Evolutionary conservation across 805 yeast genomes (phyloP).

Genomic region (Metschnikowia reukaufii): DNA sequence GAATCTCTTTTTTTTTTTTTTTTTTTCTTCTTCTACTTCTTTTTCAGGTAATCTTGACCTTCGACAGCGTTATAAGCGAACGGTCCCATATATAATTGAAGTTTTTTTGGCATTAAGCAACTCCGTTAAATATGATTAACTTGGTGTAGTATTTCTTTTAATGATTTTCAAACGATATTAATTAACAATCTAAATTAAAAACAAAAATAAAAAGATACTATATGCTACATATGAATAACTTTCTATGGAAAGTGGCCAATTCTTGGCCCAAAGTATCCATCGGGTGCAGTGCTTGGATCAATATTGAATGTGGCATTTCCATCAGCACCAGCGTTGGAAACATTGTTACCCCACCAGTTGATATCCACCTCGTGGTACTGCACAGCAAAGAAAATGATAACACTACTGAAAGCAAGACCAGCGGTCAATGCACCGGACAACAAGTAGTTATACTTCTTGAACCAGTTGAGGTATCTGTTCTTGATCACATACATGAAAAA

Average conservation of each 20-base stretch:
- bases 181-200: too few relatives aligned
- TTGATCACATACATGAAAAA: slow-evolving; percentile 40
- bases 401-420: slow-evolving; percentile 42
- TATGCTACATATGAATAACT: background rate
- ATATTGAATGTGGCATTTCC: slow-evolving; percentile 17
- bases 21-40: too few relatives aligned
- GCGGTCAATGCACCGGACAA: slow-evolving; percentile 46
- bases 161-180: too few relatives aligned
- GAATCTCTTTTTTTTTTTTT: too few relatives aligned
- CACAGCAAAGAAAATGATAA: slow-evolving; percentile 38
- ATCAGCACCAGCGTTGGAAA: slow-evolving; percentile 38
- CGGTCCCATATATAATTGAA: too few relatives aligned
- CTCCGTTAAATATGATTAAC: too few relatives aligned
- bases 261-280: slow-evolving; percentile 25
- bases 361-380: slow-evolving; percentile 25
- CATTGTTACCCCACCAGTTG: slow-evolving; percentile 69
- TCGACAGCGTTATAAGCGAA: too few relatives aligned
- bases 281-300: slow-evolving; percentile 16
- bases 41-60: too few relatives aligned
- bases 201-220: too few relatives aligned
- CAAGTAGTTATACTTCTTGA: slow-evolving; percentile 44
- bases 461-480: slow-evolving; percentile 43
- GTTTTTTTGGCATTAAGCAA: too few relatives aligned
- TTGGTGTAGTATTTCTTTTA: too few relatives aligned
- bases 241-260: slow-evolving; percentile 21